phyloP scores from a whole-genome alignment of 1,284 basidiomycete species.

The Ceratorhiza oryzae-sativae region DNA sequence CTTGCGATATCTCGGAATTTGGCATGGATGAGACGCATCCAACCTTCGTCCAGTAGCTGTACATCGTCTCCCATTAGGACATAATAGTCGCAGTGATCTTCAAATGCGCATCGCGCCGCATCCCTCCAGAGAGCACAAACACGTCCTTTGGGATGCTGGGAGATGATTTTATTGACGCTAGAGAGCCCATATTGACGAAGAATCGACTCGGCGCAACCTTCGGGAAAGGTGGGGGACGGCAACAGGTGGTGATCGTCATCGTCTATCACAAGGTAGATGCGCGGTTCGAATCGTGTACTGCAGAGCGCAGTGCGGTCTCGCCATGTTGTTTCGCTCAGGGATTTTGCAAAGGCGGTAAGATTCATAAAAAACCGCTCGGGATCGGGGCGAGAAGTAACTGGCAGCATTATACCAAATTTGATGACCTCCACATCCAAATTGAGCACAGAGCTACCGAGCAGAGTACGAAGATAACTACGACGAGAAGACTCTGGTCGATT shows the following conservation, averaged over 20 bases:
- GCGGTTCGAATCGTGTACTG: slow-evolving; percentile 51
- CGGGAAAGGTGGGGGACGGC: slow-evolving; percentile 38
- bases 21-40: slow-evolving; percentile 57
- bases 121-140: slow-evolving; percentile 64
- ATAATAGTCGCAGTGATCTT: slow-evolving; percentile 60
- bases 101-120: slow-evolving; percentile 58
- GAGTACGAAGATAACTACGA: slow-evolving; percentile 41
- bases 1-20: slow-evolving; percentile 54
- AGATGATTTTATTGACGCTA: slow-evolving; percentile 53
- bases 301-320: slow-evolving; percentile 53
- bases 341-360: slow-evolving; percentile 55
- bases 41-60: slow-evolving; percentile 57
- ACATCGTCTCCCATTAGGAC: slow-evolving; percentile 67
- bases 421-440: slow-evolving; percentile 51
- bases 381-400: slow-evolving; percentile 59
- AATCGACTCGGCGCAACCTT: slow-evolving; percentile 50
- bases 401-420: slow-evolving; percentile 62
- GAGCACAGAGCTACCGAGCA: slow-evolving; percentile 53
- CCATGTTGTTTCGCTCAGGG: slow-evolving; percentile 58
- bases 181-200: slow-evolving; percentile 52
- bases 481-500: background rate
- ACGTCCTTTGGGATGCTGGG: slow-evolving; percentile 53
- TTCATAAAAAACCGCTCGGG: slow-evolving; percentile 52
- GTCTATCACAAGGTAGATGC: slow-evolving; percentile 64
- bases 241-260: slow-evolving; percentile 57